Evolutionary conservation across 768 basidiomycete species (phyloP), one percentile per base, ranked within the genome.

Genomic region (Boletus rubropictus): DNA sequence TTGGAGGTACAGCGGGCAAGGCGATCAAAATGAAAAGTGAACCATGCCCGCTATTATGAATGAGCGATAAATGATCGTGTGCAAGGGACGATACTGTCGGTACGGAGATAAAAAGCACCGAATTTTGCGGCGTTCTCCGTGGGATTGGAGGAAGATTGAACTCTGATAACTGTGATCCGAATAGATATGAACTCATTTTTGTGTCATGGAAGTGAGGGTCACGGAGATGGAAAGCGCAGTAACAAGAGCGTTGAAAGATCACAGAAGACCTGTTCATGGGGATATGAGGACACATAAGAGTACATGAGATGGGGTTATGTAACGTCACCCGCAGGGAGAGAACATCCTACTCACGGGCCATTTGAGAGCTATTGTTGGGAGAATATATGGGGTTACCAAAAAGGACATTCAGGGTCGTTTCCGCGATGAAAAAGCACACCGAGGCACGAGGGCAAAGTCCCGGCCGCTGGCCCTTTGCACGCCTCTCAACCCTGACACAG

Each of bases 11-110:
- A 29, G 44, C 44, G 31, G 51, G 36, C 18, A 38, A 46, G 34
- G 27, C 34, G 34, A 53, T 46, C 28, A 25, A 53, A 54, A 60
- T 57, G 49, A 52, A 49, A 20, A 29, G 27, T 38, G 27, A 38
- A 48, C 28, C 18, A 12, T 44, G n/a, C 10, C 25, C 14, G 7
- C 27, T 34, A 45, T 63, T 61, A 50, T 55, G 49, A 58, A 52
- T 28, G 36, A 44, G n/a, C 5, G 27, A 25, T 37, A 63, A 53
- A 61, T 61, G 61, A 55, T 27, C 61, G 61, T 61, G 61, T 21
- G 56, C 39, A 55, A 58, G 39, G 37, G 46, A 20, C 25, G 21
- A 44, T 25, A 36, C 25, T n/a, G 27, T 34, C 41, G 18, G 49
- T 52, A 50, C 48, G 57, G 57, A 38, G 53, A 48, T 55, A 58